Percentiles rank a stretch among this genome's conserved stretches.
Evolutionary conservation across 768 basidiomycete species (phyloP).

Genomic region (Sarcodon aspratus): DNA sequence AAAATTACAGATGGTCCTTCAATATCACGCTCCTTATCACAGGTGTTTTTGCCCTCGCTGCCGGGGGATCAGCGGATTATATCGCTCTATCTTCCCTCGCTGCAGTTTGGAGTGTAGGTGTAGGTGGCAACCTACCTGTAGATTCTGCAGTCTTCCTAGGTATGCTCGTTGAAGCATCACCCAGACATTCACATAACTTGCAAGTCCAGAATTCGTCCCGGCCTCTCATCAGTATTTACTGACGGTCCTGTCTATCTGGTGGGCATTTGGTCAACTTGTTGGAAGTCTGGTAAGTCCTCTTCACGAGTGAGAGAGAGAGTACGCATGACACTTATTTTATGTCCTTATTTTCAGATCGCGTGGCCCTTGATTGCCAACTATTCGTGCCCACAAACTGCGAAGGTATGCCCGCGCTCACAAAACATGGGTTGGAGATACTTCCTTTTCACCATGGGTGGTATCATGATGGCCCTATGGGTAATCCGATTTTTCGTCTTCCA

Average conservation of each 20-base stretch:
- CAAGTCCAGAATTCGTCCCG: conserved; percentile 48
- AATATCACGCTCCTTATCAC: conserved; percentile 62
- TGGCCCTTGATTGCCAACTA: conserved; percentile 66
- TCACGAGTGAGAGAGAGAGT: background rate
- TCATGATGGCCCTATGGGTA: conserved; percentile 52
- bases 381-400: conserved; percentile 35
- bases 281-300: conserved; percentile 31
- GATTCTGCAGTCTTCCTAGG: conserved; percentile 71
- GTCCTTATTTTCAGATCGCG: conserved; percentile 32
- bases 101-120: conserved; percentile 53
- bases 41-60: conserved; percentile 52
- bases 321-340: background rate
- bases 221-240: conserved; percentile 66
- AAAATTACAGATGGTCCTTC: conserved; percentile 41
- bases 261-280: conserved; percentile 66
- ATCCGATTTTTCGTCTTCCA: conserved; percentile 58
- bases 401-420: conserved; percentile 31
- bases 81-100: conserved; percentile 39
- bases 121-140: conserved; percentile 65
- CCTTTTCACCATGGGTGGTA: conserved; percentile 59
- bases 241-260: conserved; percentile 69
- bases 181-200: too few relatives aligned
- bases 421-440: conserved; percentile 75
- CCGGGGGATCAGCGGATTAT: conserved; percentile 47
- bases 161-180: conserved; percentile 13